Evolutionary conservation across 495 filamentous ascomycete species (phyloP).

Genomic region (Aspergillus carlsbadensis): DNA sequence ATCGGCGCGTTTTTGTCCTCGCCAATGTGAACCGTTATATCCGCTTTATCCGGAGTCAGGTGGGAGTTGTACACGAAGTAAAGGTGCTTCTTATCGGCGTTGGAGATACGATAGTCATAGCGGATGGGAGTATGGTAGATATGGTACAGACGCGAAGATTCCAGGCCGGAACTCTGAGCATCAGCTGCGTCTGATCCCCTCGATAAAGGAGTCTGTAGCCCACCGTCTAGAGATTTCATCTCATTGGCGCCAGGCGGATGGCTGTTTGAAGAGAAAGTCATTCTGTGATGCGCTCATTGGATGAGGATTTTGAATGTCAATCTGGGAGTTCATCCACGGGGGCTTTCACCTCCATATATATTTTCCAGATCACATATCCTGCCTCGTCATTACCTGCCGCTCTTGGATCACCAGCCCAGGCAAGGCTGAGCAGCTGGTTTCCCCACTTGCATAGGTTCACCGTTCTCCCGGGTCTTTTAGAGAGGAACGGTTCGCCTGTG

Average conservation of each 20-base stretch:
- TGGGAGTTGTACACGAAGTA: slow-evolving; percentile 32
- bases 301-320: neutral
- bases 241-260: neutral
- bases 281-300: neutral
- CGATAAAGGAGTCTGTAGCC: neutral
- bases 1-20: slow-evolving; percentile 25
- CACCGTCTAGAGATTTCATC: neutral
- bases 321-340: neutral
- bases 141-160: slow-evolving; percentile 12
- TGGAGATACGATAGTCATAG: slow-evolving; percentile 29
- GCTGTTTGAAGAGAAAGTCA: neutral
- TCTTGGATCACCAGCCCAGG: neutral
- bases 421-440: slow-evolving; percentile 10
- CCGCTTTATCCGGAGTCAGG: slow-evolving; percentile 29
- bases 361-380: neutral
- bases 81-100: slow-evolving; percentile 18
- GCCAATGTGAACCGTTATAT: slow-evolving; percentile 35
- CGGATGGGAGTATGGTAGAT: slow-evolving; percentile 29
- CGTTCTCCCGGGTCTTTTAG: too few relatives aligned
- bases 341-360: slow-evolving; percentile 8
- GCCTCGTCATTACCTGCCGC: neutral
- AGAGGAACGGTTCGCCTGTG: neutral
- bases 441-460: neutral
- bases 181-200: neutral
- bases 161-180: neutral